Conservation (phyloP, 2,329 filamentous ascomycete genomes). For the Dendryphion nanum region DNA sequence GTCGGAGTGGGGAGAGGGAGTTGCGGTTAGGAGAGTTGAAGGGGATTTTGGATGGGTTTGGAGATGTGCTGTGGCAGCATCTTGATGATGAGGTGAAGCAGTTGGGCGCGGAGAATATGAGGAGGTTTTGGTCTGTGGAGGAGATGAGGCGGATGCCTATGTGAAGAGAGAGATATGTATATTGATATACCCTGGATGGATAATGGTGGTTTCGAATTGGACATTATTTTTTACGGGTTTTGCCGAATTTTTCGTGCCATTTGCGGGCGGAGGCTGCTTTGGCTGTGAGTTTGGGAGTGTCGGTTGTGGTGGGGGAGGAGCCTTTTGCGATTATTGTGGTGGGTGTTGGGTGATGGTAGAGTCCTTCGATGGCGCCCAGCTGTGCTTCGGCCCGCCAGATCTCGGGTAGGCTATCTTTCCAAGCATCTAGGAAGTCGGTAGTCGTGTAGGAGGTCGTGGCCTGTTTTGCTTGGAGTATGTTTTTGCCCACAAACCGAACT, state of each 20-base stretch:
- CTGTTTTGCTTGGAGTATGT: slow-evolving; percentile 27
- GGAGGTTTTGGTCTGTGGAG: slow-evolving; percentile 72
- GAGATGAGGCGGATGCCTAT: slow-evolving; percentile 73
- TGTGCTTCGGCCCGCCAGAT: slow-evolving; percentile 35
- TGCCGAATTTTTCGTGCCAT: slow-evolving; percentile 41
- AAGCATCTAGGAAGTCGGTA: slow-evolving; percentile 35
- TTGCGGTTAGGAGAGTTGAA: slow-evolving; percentile 60
- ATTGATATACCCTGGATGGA: slow-evolving; percentile 4
- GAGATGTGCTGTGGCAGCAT: slow-evolving; percentile 75
- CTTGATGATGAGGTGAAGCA: slow-evolving; percentile 80
- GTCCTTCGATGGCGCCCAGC: slow-evolving; percentile 29
- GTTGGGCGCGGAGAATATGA: slow-evolving; percentile 83
- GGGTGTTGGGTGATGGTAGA: slow-evolving; percentile 31
- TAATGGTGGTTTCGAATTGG: neutral
- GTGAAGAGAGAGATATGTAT: slow-evolving; percentile 35
- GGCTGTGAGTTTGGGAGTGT: slow-evolving; percentile 13
- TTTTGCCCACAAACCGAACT: slow-evolving; percentile 31
- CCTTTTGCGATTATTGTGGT: slow-evolving; percentile 30
- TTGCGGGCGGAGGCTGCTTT: slow-evolving; percentile 32
- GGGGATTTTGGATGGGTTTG: slow-evolving; percentile 74
- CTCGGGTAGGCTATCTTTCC: slow-evolving; percentile 39
- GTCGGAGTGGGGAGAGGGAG: slow-evolving; percentile 61
- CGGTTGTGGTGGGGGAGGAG: slow-evolving; percentile 5
- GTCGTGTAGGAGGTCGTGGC: slow-evolving; percentile 24
- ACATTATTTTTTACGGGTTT: slow-evolving; percentile 31